Conservation (phyloP, 257 asterid genomes). For the Przewalskia tangutica region DNA sequence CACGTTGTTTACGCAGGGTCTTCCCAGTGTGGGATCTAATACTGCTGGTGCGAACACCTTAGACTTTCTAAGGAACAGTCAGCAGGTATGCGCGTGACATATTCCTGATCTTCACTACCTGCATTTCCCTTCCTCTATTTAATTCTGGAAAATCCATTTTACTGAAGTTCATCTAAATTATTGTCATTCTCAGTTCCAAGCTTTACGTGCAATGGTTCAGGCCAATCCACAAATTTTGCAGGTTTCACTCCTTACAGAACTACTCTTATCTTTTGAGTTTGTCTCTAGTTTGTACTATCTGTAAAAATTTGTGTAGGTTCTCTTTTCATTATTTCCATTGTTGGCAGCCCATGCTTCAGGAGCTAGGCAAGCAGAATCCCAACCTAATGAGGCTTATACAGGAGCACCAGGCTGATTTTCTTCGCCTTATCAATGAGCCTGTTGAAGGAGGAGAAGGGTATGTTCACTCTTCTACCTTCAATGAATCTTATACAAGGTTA, state of each 20-base stretch:
- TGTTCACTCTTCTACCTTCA: not conserved
- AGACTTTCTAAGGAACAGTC: constrained; percentile 69
- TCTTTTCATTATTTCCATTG: constrained; percentile 11
- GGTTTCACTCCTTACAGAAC: constrained; percentile 4
- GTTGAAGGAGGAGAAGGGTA: constrained; percentile 80
- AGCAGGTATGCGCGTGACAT: constrained; percentile 35
- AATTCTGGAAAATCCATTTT: not conserved
- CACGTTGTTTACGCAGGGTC: constrained; percentile 33
- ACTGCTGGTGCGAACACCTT: constrained; percentile 54
- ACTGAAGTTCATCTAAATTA: not conserved
- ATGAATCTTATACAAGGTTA: not conserved
- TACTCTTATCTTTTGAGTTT: not conserved
- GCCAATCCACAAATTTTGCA: constrained; percentile 76
- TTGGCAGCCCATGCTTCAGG: constrained; percentile 88
- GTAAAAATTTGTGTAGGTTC: not conserved
- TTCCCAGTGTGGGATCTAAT: constrained; percentile 50
- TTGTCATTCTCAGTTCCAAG: constrained; percentile 54
- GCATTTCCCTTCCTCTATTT: not conserved
- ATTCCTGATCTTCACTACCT: not conserved
- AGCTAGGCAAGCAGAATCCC: constrained; percentile 81
- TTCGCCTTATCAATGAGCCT: constrained; percentile 80
- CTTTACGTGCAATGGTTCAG: constrained; percentile 73
- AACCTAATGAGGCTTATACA: constrained; percentile 63
- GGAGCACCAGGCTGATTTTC: constrained; percentile 78
- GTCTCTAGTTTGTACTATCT: not conserved